Percentiles rank a stretch among this genome's conserved stretches.
Conservation (phyloP, 2,329 filamentous ascomycete genomes). For the Neonectria punicea region DNA sequence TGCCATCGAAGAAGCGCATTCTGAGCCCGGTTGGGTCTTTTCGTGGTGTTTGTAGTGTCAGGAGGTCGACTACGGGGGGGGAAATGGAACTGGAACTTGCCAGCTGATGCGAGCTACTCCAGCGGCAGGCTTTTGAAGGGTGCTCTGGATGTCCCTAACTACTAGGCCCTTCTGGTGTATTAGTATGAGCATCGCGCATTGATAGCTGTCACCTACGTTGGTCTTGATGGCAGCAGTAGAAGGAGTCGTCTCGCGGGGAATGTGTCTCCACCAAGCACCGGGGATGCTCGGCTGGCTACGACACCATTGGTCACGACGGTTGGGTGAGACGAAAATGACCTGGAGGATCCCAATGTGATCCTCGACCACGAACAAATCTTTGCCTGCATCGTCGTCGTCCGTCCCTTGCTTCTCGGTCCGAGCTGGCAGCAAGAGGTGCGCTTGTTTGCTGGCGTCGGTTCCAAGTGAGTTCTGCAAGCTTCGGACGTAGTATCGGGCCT, state of each 20-base stretch:
- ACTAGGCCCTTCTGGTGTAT: slow-evolving; percentile 5
- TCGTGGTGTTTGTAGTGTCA: slow-evolving; percentile 8
- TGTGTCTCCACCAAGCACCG: slow-evolving; percentile 20
- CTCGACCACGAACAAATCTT: slow-evolving; percentile 24
- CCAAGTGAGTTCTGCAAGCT: slow-evolving; percentile 13
- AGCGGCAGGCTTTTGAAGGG: not conserved
- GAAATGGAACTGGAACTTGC: slow-evolving; percentile 11
- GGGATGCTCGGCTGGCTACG: slow-evolving; percentile 2
- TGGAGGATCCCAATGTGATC: slow-evolving; percentile 22
- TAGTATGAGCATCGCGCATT: not conserved
- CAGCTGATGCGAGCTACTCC: slow-evolving; percentile 6
- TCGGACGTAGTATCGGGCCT: slow-evolving; percentile 22
- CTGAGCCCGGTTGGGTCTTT: slow-evolving; percentile 4
- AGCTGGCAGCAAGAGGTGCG: slow-evolving; percentile 10
- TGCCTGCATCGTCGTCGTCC: not conserved
- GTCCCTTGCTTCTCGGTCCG: not conserved
- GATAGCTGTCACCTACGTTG: not conserved
- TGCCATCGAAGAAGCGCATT: slow-evolving; percentile 24
- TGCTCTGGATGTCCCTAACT: not conserved
- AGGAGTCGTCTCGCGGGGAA: not conserved
- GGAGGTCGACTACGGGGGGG: slow-evolving; percentile 12
- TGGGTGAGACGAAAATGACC: slow-evolving; percentile 20
- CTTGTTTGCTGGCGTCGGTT: not conserved
- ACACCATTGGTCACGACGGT: slow-evolving; percentile 19
- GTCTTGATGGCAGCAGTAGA: slow-evolving; percentile 7